A percentile compares a stretch with the other conserved stretches of the same genome.
These are phyloP conservation scores for Lasiodiplodia sp. DNA, from an alignment of 2,329 filamentous ascomycete species.

Conservation along the genomic window DNA sequence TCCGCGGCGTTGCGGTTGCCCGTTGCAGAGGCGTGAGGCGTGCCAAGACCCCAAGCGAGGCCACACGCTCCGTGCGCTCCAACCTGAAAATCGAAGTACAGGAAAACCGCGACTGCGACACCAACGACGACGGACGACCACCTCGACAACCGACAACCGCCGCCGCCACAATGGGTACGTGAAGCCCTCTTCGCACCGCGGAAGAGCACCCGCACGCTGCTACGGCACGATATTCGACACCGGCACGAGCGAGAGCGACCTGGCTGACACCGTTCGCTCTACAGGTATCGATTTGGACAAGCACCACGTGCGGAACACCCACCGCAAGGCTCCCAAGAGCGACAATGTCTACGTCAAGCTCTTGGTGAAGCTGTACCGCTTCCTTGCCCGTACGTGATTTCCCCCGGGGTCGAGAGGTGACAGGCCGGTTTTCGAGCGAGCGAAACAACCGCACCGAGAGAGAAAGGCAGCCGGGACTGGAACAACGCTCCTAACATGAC, in stretches of 20 bases:
- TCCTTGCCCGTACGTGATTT: constrained; percentile 82
- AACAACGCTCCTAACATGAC: constrained; percentile 6
- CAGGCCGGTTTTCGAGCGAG: not conserved
- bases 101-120: constrained; percentile 26
- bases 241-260: not conserved
- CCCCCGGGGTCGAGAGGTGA: constrained; percentile 5
- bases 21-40: constrained; percentile 9
- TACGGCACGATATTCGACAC: constrained; percentile 10
- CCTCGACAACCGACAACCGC: constrained; percentile 28
- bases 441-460: constrained; percentile 2
- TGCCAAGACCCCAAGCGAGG: constrained; percentile 25
- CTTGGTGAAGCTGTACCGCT: constrained; percentile 97
- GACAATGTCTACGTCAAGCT: constrained; percentile 98
- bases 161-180: constrained; percentile 32
- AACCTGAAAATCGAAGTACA: constrained; percentile 28
- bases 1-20: constrained; percentile 6
- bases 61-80: constrained; percentile 26
- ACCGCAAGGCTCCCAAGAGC: constrained; percentile 96
- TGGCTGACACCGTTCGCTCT: constrained; percentile 19
- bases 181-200: not conserved
- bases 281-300: constrained; percentile 57
- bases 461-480: not conserved
- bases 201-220: constrained; percentile 4
- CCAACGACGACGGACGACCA: constrained; percentile 31
- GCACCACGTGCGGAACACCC: constrained; percentile 70